Percentiles rank a stretch among this genome's conserved stretches.
These are phyloP conservation scores for Pilasporangium apinafurcum DNA, from an alignment of 352 stramenopile species.

Conservation along the genomic window DNA sequence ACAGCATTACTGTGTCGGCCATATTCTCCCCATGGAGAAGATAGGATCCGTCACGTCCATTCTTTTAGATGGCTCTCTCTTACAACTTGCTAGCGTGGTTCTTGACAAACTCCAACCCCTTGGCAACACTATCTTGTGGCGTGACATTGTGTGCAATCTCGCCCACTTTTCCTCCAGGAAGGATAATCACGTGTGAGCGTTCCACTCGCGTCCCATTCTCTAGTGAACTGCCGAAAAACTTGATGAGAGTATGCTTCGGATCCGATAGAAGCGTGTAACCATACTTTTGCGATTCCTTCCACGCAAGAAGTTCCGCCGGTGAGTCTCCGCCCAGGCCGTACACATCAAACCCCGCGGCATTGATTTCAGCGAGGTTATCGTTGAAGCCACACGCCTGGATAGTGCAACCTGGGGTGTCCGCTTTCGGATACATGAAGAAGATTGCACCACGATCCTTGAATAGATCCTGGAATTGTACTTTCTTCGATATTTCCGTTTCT, in stretches of 20 bases:
- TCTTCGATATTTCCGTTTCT: slow-evolving; percentile 50
- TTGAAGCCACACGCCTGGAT: slow-evolving; percentile 83
- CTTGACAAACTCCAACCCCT: slow-evolving; percentile 59
- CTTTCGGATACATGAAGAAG: slow-evolving; percentile 88
- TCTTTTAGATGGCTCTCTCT: too few species aligned
- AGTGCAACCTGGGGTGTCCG: slow-evolving; percentile 79
- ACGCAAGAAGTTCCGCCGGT: slow-evolving; percentile 56
- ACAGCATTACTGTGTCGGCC: too few species aligned
- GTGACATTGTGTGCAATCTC: slow-evolving; percentile 68
- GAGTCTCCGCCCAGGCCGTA: slow-evolving; percentile 75
- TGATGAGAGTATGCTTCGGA: slow-evolving; percentile 68
- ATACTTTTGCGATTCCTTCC: slow-evolving; percentile 78
- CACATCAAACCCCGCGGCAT: slow-evolving; percentile 68
- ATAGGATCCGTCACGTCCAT: too few species aligned
- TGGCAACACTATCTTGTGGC: slow-evolving; percentile 77
- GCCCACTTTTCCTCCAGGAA: slow-evolving; percentile 65
- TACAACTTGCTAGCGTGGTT: slow-evolving; percentile 1
- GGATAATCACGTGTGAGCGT: slow-evolving; percentile 81
- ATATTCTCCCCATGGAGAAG: too few species aligned
- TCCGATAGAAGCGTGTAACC: slow-evolving; percentile 80
- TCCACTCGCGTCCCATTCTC: slow-evolving; percentile 54
- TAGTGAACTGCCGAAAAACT: slow-evolving; percentile 71
- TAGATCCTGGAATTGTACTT: slow-evolving; percentile 59
- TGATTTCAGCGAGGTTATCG: slow-evolving; percentile 73
- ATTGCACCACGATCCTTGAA: slow-evolving; percentile 71